Conservation (phyloP, 2,329 filamentous ascomycete species). For the Sporothrix schenckii region DNA sequence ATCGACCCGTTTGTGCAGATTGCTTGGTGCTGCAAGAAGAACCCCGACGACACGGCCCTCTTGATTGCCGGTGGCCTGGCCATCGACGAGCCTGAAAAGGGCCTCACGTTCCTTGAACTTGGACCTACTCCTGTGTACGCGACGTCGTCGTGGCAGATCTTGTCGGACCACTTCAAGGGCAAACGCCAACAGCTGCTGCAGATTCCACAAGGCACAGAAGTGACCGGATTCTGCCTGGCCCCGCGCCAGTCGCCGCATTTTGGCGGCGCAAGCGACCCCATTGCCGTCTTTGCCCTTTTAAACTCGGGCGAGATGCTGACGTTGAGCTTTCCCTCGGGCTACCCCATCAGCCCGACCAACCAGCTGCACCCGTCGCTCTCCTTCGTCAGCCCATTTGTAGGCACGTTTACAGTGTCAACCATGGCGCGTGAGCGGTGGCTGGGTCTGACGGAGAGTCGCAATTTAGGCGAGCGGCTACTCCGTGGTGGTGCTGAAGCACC, state of each 20-base stretch:
- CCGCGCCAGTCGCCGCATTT: slow-evolving; percentile 84
- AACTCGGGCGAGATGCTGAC: slow-evolving; percentile 88
- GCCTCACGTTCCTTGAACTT: slow-evolving; percentile 85
- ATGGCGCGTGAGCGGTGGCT: slow-evolving; percentile 84
- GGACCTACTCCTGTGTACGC: slow-evolving; percentile 87
- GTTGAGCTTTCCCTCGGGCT: slow-evolving; percentile 87
- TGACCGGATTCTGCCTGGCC: slow-evolving; percentile 79
- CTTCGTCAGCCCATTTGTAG: slow-evolving; percentile 88
- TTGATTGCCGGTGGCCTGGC: slow-evolving; percentile 80
- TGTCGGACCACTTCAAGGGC: slow-evolving; percentile 77
- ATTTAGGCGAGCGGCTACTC: slow-evolving; percentile 75
- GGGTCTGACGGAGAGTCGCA: slow-evolving; percentile 81
- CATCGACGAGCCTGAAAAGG: slow-evolving; percentile 68
- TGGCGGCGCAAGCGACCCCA: slow-evolving; percentile 83
- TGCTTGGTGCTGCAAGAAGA: slow-evolving; percentile 90
- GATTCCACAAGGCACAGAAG: slow-evolving; percentile 75
- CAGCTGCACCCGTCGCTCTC: slow-evolving; percentile 86
- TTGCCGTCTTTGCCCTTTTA: slow-evolving; percentile 77
- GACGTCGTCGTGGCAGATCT: slow-evolving; percentile 84
- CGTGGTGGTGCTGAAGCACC: slow-evolving; percentile 75
- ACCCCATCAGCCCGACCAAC: slow-evolving; percentile 88
- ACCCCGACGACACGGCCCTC: slow-evolving; percentile 89
- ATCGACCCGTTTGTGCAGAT: slow-evolving; percentile 78
- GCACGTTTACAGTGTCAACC: slow-evolving; percentile 69
- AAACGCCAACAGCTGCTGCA: slow-evolving; percentile 72